These are phyloP conservation scores for Trametes punicea DNA, from an alignment of 768 basidiomycete species.

Conservation along the genomic window DNA sequence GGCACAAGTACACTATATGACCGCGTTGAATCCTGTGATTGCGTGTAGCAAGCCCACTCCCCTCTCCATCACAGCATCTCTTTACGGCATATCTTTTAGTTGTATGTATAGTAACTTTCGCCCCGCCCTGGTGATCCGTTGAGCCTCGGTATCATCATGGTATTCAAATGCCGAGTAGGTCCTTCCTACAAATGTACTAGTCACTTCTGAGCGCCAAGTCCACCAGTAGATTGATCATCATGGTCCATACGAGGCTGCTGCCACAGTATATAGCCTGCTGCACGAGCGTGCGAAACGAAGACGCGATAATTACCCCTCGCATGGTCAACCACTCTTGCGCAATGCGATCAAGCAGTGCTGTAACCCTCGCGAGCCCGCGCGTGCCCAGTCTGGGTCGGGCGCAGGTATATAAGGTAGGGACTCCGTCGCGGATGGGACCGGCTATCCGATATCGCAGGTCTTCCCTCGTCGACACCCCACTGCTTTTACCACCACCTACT, in stretches of 20 bases:
- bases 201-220: neutral
- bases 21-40: conserved; percentile 13
- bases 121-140: neutral
- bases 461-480: neutral
- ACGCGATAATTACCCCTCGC: conserved; percentile 43
- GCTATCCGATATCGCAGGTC: conserved; percentile 6
- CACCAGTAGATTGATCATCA: neutral
- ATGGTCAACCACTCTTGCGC: conserved; percentile 7
- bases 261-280: neutral
- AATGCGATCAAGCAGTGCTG: conserved; percentile 7
- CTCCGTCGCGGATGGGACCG: conserved; percentile 1
- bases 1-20: neutral
- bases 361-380: neutral
- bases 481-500: neutral
- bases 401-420: conserved; percentile 21
- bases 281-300: conserved; percentile 57
- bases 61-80: conserved; percentile 7
- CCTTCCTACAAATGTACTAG: conserved; percentile 8
- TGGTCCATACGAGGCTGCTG: neutral
- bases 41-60: neutral
- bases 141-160: neutral
- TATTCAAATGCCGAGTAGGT: neutral
- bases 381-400: neutral
- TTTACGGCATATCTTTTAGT: neutral
- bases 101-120: neutral